Percentiles rank a stretch among this genome's conserved stretches.
Evolutionary conservation across 1,284 basidiomycete species (phyloP).

Genomic region (Rhodotorula sp.): DNA sequence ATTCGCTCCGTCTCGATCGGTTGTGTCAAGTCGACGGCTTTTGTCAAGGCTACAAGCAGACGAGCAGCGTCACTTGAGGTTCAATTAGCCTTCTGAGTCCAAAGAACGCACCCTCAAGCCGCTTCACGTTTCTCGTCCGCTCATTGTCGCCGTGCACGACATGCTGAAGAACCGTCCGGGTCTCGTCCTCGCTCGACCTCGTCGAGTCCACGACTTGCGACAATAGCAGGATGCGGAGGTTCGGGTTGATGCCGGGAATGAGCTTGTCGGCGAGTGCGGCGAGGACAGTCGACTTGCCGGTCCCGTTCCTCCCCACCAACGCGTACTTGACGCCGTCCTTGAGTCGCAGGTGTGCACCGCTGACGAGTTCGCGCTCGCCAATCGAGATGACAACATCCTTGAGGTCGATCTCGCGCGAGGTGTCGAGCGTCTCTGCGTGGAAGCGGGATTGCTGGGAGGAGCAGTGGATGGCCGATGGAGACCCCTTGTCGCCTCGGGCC

Average conservation of each 20-base stretch:
- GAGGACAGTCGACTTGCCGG: conserved; percentile 61
- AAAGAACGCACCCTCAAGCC: conserved; percentile 44
- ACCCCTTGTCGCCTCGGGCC: too few species aligned
- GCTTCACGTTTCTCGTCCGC: conserved; percentile 43
- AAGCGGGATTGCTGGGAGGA: conserved; percentile 55
- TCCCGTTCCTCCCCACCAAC: conserved; percentile 56
- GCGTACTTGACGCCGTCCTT: conserved; percentile 59
- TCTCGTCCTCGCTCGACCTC: conserved; percentile 34
- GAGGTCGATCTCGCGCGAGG: conserved; percentile 56
- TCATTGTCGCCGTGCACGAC: conserved; percentile 51
- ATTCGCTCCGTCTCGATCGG: conserved; percentile 42
- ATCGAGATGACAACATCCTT: conserved; percentile 56
- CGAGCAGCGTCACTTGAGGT: too few species aligned
- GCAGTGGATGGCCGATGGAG: conserved; percentile 8
- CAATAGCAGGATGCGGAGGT: conserved; percentile 59
- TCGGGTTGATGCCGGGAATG: conserved; percentile 58
- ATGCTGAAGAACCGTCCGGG: conserved; percentile 46
- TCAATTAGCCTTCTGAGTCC: too few species aligned
- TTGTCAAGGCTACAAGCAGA: conserved; percentile 33
- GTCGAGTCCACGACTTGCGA: conserved; percentile 55
- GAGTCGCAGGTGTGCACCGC: conserved; percentile 57
- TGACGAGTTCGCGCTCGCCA: conserved; percentile 57
- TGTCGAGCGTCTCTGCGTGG: conserved; percentile 54
- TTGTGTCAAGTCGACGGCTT: conserved; percentile 46
- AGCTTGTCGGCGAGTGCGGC: conserved; percentile 54